Base-by-base conservation (phyloP, 2,329 filamentous ascomycete genomes). In the Aspergillus ochraceus region DNA sequence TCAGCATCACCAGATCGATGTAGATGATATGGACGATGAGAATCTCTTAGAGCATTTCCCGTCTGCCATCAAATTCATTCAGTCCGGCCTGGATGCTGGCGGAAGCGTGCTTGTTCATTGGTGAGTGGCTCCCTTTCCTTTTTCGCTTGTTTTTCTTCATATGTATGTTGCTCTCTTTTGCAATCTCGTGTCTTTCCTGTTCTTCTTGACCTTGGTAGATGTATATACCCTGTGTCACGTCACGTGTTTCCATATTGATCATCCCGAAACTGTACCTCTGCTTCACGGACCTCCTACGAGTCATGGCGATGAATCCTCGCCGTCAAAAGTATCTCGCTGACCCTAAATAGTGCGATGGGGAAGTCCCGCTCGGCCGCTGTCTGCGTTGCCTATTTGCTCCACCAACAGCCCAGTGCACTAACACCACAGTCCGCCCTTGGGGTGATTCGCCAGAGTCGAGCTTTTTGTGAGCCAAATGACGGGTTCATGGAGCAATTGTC, bases 401-500 rank as follows among this genome's bases (percentile, higher is more conserved):
- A 84, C 64, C 68, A 64, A 55, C 69, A 77, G 64, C 88, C 85
- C 76, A 85, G 84, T 67, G 82, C 86, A 66, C 77, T 84, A 66
- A 80, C 78, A 66, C 80, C 84, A 59, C 74, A 81, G 65, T 86
- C 90, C 50, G 92, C 93, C 2, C 79, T 98, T 53, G 80, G 82
- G 26, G 83, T 89, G 65, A 81, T 98, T 54, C 86, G 88, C 55
- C 78, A 88, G 71, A 85, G 84, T 49, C 87, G 94, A 45, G 86
- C 90, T 17, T 85, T 95, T 57, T 93, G 90, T 61, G 91, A 96
- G 71, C 95, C 95, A 3, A 99, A 99, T 73, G 80, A 86, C 32
- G 94, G 93, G 29, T 99, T 99, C 82, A 92, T 94, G 87, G 81
- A 86, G 54, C 95, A 99, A 76, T 83, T 99, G 5, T 83, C 89